A percentile compares a stretch with the other conserved stretches of the same genome.
phyloP scores from a whole-genome alignment of 371 early-diverging fungal species.

The Phascolomyces articulosus region DNA sequence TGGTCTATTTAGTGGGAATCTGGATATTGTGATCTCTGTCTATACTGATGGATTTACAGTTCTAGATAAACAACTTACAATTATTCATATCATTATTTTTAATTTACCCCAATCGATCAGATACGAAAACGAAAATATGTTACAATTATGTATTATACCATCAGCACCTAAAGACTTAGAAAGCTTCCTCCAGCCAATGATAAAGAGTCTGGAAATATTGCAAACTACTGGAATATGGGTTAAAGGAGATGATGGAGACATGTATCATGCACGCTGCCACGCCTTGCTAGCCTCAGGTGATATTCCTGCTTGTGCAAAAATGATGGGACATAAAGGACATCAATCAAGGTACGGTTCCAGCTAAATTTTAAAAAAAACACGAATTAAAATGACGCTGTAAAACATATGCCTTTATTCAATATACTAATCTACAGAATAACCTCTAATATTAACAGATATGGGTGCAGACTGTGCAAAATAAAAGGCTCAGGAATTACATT shows the following conservation, averaged over 20 bases:
- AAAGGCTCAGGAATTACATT: not conserved
- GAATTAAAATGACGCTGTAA: too few species aligned
- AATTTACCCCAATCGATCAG: not conserved
- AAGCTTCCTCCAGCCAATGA: too few species aligned
- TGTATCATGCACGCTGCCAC: not conserved
- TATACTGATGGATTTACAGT: not conserved
- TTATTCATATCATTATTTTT: not conserved
- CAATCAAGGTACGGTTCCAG: not conserved
- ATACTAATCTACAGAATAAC: too few species aligned
- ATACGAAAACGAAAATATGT: constrained; percentile 1
- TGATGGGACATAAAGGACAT: not conserved
- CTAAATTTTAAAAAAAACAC: too few species aligned
- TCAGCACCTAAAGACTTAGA: not conserved
- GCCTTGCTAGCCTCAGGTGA: not conserved
- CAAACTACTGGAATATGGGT: too few species aligned
- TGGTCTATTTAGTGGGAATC: not conserved
- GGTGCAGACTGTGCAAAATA: not conserved
- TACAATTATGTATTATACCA: not conserved
- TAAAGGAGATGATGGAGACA: too few species aligned
- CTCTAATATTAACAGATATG: not conserved
- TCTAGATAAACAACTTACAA: not conserved
- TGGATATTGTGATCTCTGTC: not conserved
- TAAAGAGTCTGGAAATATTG: too few species aligned
- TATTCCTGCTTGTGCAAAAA: not conserved
- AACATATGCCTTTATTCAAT: too few species aligned